phyloP scores from a whole-genome alignment of 31 red algal species.

The Odonthalia washingtoniensis region DNA sequence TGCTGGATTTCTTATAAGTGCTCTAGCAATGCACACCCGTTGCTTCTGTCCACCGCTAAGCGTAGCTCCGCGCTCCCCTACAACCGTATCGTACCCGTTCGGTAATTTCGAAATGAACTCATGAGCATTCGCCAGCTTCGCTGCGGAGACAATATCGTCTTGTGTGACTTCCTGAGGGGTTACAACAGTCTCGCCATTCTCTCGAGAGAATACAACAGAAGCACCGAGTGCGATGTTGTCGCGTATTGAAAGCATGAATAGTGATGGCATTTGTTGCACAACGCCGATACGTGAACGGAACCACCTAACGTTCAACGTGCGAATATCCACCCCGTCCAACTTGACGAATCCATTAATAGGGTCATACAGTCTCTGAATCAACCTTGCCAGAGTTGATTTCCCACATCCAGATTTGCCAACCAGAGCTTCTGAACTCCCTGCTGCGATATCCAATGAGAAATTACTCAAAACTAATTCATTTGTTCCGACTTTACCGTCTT shows the following conservation, averaged over 20 bases:
- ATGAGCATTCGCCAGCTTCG: slow-evolving; percentile 91
- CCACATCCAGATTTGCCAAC: slow-evolving; percentile 92
- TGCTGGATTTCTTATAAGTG: slow-evolving; percentile 83
- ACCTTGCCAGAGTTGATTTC: slow-evolving; percentile 83
- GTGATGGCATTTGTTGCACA: slow-evolving; percentile 86
- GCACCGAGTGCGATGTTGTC: slow-evolving; percentile 98
- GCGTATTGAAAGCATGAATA: slow-evolving; percentile 92
- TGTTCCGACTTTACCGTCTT: slow-evolving; percentile 28
- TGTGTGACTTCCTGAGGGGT: slow-evolving; percentile 33
- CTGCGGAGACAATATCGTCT: slow-evolving; percentile 82
- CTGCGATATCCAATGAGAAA: slow-evolving; percentile 72
- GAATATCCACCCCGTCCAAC: slow-evolving; percentile 84
- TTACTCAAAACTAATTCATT: slow-evolving; percentile 63
- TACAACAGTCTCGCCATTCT: slow-evolving; percentile 49
- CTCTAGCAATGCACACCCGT: slow-evolving; percentile 94
- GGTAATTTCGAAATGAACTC: slow-evolving; percentile 89
- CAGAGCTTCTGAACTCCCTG: slow-evolving; percentile 85
- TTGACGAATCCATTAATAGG: slow-evolving; percentile 59
- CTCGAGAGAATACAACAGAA: slow-evolving; percentile 45
- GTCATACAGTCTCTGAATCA: slow-evolving; percentile 91
- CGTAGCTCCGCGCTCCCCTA: slow-evolving; percentile 92
- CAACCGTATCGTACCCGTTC: slow-evolving; percentile 92
- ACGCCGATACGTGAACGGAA: slow-evolving; percentile 90
- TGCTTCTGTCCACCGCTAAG: slow-evolving; percentile 98
- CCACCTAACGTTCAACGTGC: slow-evolving; percentile 72